phyloP scores from a whole-genome alignment of 2,329 filamentous ascomycete species.

The Leptographium galeiforme region DNA sequence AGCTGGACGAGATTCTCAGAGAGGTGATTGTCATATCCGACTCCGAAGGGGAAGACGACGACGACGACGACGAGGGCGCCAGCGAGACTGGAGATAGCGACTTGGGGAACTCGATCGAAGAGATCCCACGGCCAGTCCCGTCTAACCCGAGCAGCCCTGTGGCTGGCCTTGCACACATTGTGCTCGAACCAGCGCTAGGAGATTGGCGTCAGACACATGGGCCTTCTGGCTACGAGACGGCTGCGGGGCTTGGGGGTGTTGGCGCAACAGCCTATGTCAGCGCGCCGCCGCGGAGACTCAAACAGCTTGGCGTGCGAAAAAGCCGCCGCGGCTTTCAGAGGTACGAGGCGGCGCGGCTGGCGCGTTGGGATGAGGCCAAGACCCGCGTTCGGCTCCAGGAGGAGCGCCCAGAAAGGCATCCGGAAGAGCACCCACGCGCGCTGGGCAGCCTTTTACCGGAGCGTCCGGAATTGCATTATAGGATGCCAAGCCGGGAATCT shows the following conservation, averaged over 20 bases:
- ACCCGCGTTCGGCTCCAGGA: slow-evolving; percentile 13
- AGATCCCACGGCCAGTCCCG: neutral
- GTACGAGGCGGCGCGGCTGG: slow-evolving; percentile 23
- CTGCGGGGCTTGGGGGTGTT: neutral
- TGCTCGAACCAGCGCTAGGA: neutral
- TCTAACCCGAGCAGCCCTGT: neutral
- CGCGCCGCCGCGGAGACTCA: neutral
- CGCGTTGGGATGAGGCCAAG: slow-evolving; percentile 19
- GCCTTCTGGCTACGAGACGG: neutral
- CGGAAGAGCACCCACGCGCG: neutral
- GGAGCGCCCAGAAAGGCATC: neutral
- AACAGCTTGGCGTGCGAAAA: neutral
- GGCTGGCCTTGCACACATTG: neutral
- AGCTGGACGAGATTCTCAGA: slow-evolving; percentile 52
- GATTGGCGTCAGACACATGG: neutral
- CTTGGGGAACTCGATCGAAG: slow-evolving; percentile 4
- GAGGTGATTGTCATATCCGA: slow-evolving; percentile 57
- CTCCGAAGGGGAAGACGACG: slow-evolving; percentile 33
- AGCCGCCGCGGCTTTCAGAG: slow-evolving; percentile 28
- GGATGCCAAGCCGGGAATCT: neutral
- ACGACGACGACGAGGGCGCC: slow-evolving; percentile 23
- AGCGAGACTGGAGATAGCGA: slow-evolving; percentile 7
- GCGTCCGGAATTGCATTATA: neutral
- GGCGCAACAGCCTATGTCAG: neutral
- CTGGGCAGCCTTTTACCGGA: neutral